Percentiles rank a stretch among this genome's conserved stretches.
These are phyloP conservation scores for Erysimum cheiranthoides DNA, from an alignment of 345 rosid genomes.

Conservation along the genomic window DNA sequence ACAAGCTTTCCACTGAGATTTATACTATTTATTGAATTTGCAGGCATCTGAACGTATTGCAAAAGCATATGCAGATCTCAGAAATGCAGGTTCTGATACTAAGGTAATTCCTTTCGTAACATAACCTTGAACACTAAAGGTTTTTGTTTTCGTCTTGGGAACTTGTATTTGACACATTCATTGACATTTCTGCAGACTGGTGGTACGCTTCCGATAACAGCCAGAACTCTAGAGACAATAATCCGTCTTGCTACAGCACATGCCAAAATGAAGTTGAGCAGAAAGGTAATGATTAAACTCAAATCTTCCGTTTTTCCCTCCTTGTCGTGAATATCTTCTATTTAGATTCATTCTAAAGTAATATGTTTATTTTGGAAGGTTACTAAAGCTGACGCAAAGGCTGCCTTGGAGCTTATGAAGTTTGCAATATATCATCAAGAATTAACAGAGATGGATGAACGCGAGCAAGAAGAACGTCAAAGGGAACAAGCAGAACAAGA, in stretches of 20 bases:
- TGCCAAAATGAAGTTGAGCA: slow-evolving; percentile 90
- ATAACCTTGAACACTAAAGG: slow-evolving; percentile 1
- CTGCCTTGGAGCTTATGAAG: slow-evolving; percentile 86
- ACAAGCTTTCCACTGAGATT: background rate
- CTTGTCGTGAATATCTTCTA: background rate
- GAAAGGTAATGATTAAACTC: slow-evolving; percentile 59
- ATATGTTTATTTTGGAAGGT: slow-evolving; percentile 55
- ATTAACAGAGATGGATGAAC: slow-evolving; percentile 92
- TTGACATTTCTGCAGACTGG: slow-evolving; percentile 69
- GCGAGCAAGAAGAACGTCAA: slow-evolving; percentile 75
- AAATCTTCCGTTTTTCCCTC: background rate
- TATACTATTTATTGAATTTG: slow-evolving; percentile 30
- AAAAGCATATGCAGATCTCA: slow-evolving; percentile 91
- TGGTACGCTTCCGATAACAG: slow-evolving; percentile 97
- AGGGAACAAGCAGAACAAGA: slow-evolving; percentile 63
- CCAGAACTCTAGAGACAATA: slow-evolving; percentile 96
- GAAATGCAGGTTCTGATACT: slow-evolving; percentile 74
- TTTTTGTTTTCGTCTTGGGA: background rate
- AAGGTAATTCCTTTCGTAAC: slow-evolving; percentile 55
- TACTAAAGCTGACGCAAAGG: slow-evolving; percentile 79
- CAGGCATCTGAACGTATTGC: slow-evolving; percentile 96
- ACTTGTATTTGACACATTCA: slow-evolving; percentile 16
- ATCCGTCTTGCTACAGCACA: slow-evolving; percentile 98
- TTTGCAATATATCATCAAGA: slow-evolving; percentile 98
- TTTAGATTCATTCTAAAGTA: background rate